Base-by-base conservation (phyloP, 2,329 filamentous ascomycete genomes). In the Magnaporthales sp. region DNA sequence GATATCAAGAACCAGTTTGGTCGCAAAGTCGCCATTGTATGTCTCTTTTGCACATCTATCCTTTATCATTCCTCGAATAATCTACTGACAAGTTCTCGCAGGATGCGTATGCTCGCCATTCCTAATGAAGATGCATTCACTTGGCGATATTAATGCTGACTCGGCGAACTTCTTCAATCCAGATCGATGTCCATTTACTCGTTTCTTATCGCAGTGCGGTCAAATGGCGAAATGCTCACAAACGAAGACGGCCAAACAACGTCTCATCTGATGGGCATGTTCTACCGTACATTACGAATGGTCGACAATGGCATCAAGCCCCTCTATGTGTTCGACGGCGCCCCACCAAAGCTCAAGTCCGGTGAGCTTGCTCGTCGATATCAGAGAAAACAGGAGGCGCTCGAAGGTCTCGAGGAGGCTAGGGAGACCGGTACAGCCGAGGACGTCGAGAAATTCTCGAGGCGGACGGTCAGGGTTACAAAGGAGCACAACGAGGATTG, bases 1-100 rank as follows among this genome's bases (percentile, higher is more conserved):
- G 95, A 99, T 76, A 99, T 99, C 84, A 99, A 99, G 81, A 94
- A 94, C 73, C 95, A 99, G 71, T 99, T 99, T 76, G 95, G 95
- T 70, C 91, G 95, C 77, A 99, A 99, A 80, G 94, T 99, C 69
- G 94, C 94, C 65, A 97, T 97, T 79, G 93, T 96, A 83, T 76
- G 91, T 83, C 32, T 13, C 26, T 3, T 27, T 54, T 19, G 19
- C 30, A n/a, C 15, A 8, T 4, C 19, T 27, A 58, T 13, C 19
- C 13, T 4, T 0, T 8, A 22, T 29, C 7, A 58, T 10, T 27
- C 24, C 22, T 11, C 26, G 46, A 32, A 54, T 29, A 15, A 15
- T 4, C 51, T 29, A 51, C 70, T 72, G 64, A 72, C 46, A 63
- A 24, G n/a, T 29, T 10, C 63, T 61, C 54, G 1, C 60, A 88